Evolutionary conservation across 352 stramenopile genomes (phyloP), one percentile per base, ranked within the genome.

Genomic region (Globisporangium radiosum): DNA sequence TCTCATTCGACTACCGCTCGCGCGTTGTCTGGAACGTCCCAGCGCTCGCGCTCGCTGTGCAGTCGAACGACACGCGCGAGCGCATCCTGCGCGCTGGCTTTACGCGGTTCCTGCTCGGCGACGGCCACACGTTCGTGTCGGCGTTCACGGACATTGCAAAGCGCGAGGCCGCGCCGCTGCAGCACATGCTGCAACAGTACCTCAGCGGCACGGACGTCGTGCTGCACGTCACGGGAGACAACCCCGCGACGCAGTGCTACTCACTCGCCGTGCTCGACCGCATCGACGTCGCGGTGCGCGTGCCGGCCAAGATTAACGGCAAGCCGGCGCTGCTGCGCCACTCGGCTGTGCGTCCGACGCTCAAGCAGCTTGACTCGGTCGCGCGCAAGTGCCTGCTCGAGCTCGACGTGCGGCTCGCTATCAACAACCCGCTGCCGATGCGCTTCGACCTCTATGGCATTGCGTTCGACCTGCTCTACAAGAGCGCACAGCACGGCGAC

Each of bases 391-490:
- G 85, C 62, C 65, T 89, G 38, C 55, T 94, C 49, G 69, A 87
- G 48, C 57, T 94, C 8, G 73, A 85, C 54, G 81, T 94, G 48
- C 62, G 61, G n/a, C 75, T 94, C 48, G 77, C 69, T 45, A 74
- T 92, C 56, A 76, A 91, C 73, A 92, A 94, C 63, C 85, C 85
- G 17, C 63, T 94, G 40, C 85, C 85, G 40, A 88, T 94, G 57
- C 67, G 77, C 47, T 85, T 94, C 39, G 70, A 88, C 53, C 75
- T 94, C 13, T 87, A 80, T 44, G 67, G 69, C 11, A 70, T 92
- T 14, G 68, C 87, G 55, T 78, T 92, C 15, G 75, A 94, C 45
- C 54, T 94, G 15, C 58, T 87, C 9, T 94, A 91, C 62, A 73
- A 76, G 58, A 73, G 66, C 50, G 56, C 57, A n/a, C 52, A 68